A percentile compares a stretch with the other conserved stretches of the same genome.
Evolutionary conservation across 148 eudicot genomes (phyloP).

Genomic region (Amaranthus hypochondriacus): DNA sequence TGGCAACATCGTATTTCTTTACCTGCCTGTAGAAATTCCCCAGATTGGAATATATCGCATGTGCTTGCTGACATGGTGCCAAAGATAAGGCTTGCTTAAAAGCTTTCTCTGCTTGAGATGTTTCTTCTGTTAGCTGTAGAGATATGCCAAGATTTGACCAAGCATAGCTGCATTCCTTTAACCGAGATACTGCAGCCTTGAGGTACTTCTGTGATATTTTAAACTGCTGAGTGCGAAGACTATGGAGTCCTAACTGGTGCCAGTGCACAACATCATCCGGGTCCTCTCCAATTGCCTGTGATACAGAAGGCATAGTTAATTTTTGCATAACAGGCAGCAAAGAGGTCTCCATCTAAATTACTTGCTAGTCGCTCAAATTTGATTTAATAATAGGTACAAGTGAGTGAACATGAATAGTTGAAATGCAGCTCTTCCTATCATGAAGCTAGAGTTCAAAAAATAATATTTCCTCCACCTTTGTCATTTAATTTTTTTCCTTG

Average conservation of each 20-base stretch:
- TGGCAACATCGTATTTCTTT: conserved; percentile 60
- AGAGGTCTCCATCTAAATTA: not conserved
- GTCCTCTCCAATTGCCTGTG: conserved; percentile 83
- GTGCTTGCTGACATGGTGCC: conserved; percentile 67
- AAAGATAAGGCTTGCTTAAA: conserved; percentile 72
- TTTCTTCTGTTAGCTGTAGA: conserved; percentile 65
- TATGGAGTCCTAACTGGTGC: conserved; percentile 96
- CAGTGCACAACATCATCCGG: conserved; percentile 90
- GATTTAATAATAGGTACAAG: too few relatives aligned
- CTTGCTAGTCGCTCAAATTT: not conserved
- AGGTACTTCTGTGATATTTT: conserved; percentile 72
- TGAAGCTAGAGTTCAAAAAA: too few relatives aligned
- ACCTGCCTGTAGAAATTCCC: conserved; percentile 87
- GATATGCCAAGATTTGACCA: conserved; percentile 99
- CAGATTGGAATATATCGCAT: conserved; percentile 65
- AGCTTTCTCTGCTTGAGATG: conserved; percentile 75
- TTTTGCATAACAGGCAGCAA: conserved; percentile 1
- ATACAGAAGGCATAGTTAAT: conserved; percentile 3
- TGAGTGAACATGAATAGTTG: too few relatives aligned
- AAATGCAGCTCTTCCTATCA: too few relatives aligned
- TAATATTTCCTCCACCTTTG: too few relatives aligned
- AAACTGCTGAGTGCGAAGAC: conserved; percentile 76
- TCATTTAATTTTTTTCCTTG: too few relatives aligned
- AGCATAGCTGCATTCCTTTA: conserved; percentile 69
- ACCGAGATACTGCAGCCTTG: conserved; percentile 81